Base-by-base conservation (phyloP, 2,329 filamentous ascomycete species). In the Colletotrichum cereale region DNA sequence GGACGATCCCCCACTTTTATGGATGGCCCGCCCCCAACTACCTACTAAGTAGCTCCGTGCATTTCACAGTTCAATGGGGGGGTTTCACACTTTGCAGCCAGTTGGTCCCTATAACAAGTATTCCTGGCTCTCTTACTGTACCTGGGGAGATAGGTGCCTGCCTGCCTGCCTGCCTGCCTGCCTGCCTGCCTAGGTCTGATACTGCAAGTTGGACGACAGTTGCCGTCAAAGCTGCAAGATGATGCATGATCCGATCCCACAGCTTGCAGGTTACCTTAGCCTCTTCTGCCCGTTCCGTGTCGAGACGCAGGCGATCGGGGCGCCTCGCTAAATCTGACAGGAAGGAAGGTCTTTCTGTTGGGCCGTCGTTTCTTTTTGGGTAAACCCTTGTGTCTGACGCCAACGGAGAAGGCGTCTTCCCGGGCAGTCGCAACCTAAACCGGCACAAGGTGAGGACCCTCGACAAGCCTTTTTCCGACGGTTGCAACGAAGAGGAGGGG, bases 221-320 rank as follows among this genome's bases (percentile, higher is more conserved):
- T 47, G 44, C 10, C 44, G 44, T 24, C 44, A 10, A 47, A 47
- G 44, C 48, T 50, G 48, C 48, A 52, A 52, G 48, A 52, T 52
- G 26, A 31, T 31, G 48, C 26, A 29, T 31, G 48, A 2, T 31
- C 24, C 14, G 48, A 52, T 52, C 26, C 26, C 26, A 29, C 26
- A 10, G 48, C 48, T 52, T 21, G 38, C 57, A 60, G 42, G 26
- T n/a, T 60, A 40, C 24, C 26, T 60, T 44, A 29, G 56, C 24
- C 56, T 29, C 48, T 47, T 11, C 36, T 40, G 38, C 47, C n/a
- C n/a, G 48, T 60, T 21, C 62, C 29, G 62, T 36, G 34, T 65
- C n/a, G 40, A 65, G n/a, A 16, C 16, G 12, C n/a, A n/a, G 26
- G 18, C 36, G 40, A 55, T 65, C 21, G 14, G 24, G 44, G 62